Evolutionary conservation across 805 yeast genomes (phyloP).

Genomic region (Candida ortonii): DNA sequence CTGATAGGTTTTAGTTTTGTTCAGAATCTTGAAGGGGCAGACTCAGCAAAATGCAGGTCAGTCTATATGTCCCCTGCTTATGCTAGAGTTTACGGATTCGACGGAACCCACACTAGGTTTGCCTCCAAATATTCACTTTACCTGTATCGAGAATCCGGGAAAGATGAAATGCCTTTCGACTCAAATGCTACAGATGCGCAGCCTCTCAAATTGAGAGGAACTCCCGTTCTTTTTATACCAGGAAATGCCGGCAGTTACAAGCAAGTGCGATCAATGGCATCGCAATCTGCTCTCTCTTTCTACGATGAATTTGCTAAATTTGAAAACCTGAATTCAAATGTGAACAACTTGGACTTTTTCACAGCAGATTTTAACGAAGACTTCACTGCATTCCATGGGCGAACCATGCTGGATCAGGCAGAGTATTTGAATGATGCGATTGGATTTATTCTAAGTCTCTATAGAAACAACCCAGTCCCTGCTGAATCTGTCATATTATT

Average conservation of each 20-base stretch:
- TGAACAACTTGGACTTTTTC: slow-evolving; percentile 71
- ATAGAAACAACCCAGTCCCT: slow-evolving; percentile 34
- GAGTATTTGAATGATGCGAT: slow-evolving; percentile 90
- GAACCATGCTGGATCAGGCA: slow-evolving; percentile 90
- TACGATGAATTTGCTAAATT: slow-evolving; percentile 34
- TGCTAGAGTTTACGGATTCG: slow-evolving; percentile 71
- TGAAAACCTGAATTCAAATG: slow-evolving; percentile 30
- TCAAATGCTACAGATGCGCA: slow-evolving; percentile 20
- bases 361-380: slow-evolving; percentile 95
- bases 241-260: slow-evolving; percentile 96
- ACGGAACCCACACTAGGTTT: slow-evolving; percentile 60
- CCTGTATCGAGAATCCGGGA: slow-evolving; percentile 80
- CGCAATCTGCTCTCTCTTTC: slow-evolving; percentile 63
- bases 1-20: slow-evolving; percentile 30
- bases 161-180: slow-evolving; percentile 41
- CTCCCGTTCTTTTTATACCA: slow-evolving; percentile 90
- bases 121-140: slow-evolving; percentile 84
- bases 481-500: slow-evolving; percentile 66
- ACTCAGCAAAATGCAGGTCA: slow-evolving; percentile 53
- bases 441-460: slow-evolving; percentile 66
- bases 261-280: slow-evolving; percentile 90
- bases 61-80: slow-evolving; percentile 84
- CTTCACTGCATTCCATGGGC: slow-evolving; percentile 92
- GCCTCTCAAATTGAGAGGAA: slow-evolving; percentile 48
- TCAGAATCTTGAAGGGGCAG: slow-evolving; percentile 41